These are phyloP conservation scores for Eucalyptus sp. DNA, from an alignment of 345 rosid species.

Conservation along the genomic window DNA sequence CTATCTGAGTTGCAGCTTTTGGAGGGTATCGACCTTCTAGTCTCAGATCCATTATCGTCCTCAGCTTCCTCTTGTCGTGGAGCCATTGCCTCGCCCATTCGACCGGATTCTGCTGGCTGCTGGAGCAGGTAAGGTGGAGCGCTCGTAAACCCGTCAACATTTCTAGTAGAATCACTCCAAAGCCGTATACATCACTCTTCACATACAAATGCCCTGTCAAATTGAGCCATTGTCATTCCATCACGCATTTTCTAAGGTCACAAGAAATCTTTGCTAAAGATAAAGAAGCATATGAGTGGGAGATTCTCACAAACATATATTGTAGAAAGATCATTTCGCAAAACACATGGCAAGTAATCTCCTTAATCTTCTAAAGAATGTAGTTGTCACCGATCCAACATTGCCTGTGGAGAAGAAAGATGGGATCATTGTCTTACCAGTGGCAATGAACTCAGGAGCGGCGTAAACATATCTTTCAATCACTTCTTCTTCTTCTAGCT, in stretches of 20 bases:
- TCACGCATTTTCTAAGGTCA: neutral
- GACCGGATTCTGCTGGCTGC: conserved; percentile 24
- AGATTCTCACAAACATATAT: neutral
- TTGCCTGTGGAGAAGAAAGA: neutral
- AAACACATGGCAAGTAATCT: neutral
- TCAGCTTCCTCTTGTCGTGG: conserved; percentile 1
- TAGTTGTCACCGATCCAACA: too few relatives aligned
- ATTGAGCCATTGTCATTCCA: neutral
- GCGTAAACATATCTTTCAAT: conserved; percentile 83
- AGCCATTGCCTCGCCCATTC: conserved; percentile 47
- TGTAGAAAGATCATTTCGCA: neutral
- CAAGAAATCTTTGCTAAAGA: neutral
- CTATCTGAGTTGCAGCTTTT: too few relatives aligned
- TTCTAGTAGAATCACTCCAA: conserved; percentile 73
- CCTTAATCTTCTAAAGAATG: neutral
- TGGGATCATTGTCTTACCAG: conserved; percentile 22
- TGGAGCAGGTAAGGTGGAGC: conserved; percentile 28
- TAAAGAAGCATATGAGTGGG: neutral
- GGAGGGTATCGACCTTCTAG: too few relatives aligned
- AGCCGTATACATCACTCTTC: conserved; percentile 74
- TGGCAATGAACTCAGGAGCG: conserved; percentile 75
- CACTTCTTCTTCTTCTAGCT: conserved; percentile 17
- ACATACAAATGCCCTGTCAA: conserved; percentile 65
- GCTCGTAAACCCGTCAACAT: conserved; percentile 54
- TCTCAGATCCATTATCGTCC: too few relatives aligned